Conservation (phyloP, 805 yeast genomes). For the Myxozyma mucilagina region DNA sequence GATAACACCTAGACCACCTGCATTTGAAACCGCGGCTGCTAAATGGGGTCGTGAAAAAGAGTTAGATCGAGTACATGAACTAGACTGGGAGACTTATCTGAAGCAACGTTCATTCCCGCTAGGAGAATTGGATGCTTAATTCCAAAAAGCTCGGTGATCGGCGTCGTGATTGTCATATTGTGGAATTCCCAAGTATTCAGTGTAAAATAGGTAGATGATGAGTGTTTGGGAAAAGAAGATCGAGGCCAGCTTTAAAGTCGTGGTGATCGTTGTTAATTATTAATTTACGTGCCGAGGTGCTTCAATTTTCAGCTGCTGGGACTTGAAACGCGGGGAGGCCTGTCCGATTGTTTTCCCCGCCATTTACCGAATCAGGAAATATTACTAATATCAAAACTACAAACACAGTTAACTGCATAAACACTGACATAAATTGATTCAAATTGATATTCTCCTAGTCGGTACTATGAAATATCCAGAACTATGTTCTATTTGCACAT, state of each 20-base stretch:
- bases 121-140: constrained; percentile 35
- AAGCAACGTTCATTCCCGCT: constrained; percentile 38
- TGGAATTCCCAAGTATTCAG: background rate
- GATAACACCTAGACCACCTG: constrained; percentile 38
- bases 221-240: background rate
- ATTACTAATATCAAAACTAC: no score
- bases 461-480: no score
- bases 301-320: no score
- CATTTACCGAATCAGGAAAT: no score
- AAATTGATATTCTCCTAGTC: no score
- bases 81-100: constrained; percentile 22
- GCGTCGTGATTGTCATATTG: constrained; percentile 31
- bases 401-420: no score
- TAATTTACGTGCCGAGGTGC: no score
- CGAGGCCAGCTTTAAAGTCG: background rate
- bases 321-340: no score
- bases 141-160: constrained; percentile 34
- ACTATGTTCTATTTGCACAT: no score
- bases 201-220: background rate
- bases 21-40: constrained; percentile 37
- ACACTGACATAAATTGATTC: no score
- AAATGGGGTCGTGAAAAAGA: constrained; percentile 31
- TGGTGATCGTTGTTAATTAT: no score
- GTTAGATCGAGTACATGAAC: background rate
- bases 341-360: no score